Conservation (phyloP, 306 rosid genomes). For the Prunus padus region DNA sequence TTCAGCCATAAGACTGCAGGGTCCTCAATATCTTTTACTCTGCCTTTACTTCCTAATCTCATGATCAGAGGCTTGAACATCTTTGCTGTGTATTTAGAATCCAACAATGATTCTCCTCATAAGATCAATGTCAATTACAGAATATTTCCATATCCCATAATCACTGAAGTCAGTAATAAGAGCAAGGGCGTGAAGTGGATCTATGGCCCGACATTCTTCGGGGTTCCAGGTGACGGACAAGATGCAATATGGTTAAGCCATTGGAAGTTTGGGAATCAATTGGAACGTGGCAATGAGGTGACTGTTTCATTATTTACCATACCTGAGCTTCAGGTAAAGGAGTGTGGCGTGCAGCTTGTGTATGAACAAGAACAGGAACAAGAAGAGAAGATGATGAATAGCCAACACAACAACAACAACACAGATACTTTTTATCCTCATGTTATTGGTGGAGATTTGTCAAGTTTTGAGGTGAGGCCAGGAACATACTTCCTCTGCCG, state of each 20-base stretch:
- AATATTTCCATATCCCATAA: neutral
- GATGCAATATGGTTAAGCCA: neutral
- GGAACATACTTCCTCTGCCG: neutral
- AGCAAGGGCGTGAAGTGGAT: neutral
- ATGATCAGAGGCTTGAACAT: neutral
- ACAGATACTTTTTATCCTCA: neutral
- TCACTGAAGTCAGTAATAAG: neutral
- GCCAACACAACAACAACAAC: neutral
- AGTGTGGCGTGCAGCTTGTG: neutral
- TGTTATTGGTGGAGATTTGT: neutral
- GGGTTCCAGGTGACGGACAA: neutral
- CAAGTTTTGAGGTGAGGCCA: neutral
- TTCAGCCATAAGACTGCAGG: neutral
- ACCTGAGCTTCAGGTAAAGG: neutral
- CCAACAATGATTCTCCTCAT: neutral
- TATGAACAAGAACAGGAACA: neutral
- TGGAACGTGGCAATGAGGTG: neutral
- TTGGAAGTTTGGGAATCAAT: neutral
- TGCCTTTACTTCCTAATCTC: neutral
- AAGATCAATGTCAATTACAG: neutral
- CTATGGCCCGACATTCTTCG: neutral
- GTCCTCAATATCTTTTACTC: neutral
- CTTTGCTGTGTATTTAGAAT: neutral
- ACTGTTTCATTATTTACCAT: neutral
- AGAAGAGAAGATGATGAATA: neutral